Base-by-base conservation (phyloP, 108 stramenopile species). In the Nannochloropsis salina region DNA sequence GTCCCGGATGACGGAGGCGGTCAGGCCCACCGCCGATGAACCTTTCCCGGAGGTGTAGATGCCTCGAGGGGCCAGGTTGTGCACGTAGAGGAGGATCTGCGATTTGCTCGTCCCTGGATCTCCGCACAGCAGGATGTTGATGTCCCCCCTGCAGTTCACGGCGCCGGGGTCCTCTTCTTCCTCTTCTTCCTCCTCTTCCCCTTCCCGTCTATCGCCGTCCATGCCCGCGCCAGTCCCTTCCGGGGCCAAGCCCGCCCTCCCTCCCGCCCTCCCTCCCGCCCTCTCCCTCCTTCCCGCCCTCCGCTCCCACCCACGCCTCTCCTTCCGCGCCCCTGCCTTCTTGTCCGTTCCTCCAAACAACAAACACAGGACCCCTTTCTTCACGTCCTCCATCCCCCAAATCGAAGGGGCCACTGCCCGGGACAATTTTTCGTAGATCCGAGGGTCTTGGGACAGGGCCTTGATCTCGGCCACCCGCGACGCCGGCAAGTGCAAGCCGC, bases 1-100 rank as follows among this genome's bases (percentile, higher is more conserved):
- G 92, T 99, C 99, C 18, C 96, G 94, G 1, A 96, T 96, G 44
- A 99, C 97, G 61, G 96, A 97, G 18, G 99, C 99, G 15, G 99
- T 99, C 41, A 99, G 91, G 47, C 99, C 99, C 6, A 99, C 99
- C 6, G 99, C 99, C 21, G 95, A 95, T 18, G 94, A 95, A 0
- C 98, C 98, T 88, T 98, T 98, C 40, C 98, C 98, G 15, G 95
- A 96, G 12, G 98, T 98, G 93, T 99, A 99, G 40, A 99, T 96
- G 15, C 99, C 99, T 9, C 99, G 94, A 9, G 97, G 94, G 45
- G 94, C 94, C 41, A 99, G 89, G 85, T 97, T 96, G 92, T 99
- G 96, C 12, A 98, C 99, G 91, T 98, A 98, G 21, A 93, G 92
- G 83, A 99, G 91, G 43, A 99, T 93, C 87, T 99, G 99, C 20